Evolutionary conservation across 768 basidiomycete genomes (phyloP), one percentile per base, ranked within the genome.

Genomic region (Suillus cothurnatus): DNA sequence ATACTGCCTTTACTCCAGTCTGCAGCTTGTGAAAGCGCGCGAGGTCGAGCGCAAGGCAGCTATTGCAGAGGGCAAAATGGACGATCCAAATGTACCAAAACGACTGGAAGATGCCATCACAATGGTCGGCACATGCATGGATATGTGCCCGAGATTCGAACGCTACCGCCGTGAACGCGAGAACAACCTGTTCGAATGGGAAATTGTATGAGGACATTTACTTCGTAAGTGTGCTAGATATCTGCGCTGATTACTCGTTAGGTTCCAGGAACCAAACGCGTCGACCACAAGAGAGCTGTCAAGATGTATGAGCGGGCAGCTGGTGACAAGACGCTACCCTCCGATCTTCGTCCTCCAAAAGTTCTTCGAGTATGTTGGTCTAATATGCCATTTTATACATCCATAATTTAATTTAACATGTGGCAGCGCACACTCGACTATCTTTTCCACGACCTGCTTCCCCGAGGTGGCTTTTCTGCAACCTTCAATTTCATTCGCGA

Each of bases 91-190:
- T 49, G 88, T 89, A 12, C 88, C 91, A 2, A 90, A 91, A 72
- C 84, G 90, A 17, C 83, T 97, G 3, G 93, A 93, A 69, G 90
- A 97, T 68, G 95, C 96, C 21, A 95, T 96, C 63, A 90, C 90
- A n/a, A 90, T 98, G 74, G 86, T 93, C 17, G 96, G 96, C 28
- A 96, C 94, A 1, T 99, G 97, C 72, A 78, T 83, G 80, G 90
- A 93, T 66, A 97, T 98, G 95, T 98, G 96, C 73, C 95, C 96
- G 3, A 87, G 91, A 49, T 97, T 94, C 72, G 97, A 99, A 76
- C 85, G 93, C 32, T 95, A 97, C 75, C 85, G 94, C 68, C 85
- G 97, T 43, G 94, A 98, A 74, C 85, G 89, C 66, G 93, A 95
- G 74, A 92, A 93, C 74, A 93, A 94, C 69, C 82, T 98, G 1